Base-by-base conservation (phyloP, 768 basidiomycete genomes). In the Mycena belliarum region DNA sequence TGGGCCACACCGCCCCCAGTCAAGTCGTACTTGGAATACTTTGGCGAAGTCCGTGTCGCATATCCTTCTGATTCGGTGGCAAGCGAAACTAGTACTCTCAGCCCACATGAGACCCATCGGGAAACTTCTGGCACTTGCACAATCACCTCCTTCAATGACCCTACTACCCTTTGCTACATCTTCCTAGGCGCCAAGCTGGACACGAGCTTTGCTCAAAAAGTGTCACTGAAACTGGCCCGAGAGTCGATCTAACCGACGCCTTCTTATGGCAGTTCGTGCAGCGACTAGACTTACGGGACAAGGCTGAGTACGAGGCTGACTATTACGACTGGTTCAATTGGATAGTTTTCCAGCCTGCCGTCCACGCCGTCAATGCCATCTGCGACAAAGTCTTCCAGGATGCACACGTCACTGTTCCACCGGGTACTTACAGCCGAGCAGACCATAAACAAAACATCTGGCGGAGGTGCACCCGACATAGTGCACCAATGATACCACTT, bases 361-460 rank as follows among this genome's bases (percentile, higher is more conserved):
- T 45, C 35, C 37, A 15, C 26, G 53, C 45, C 37, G 53, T 55
- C 45, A 55, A 55, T 21, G 53, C 53, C 40, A 40, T 55, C 29
- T 40, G 47, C 38, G 47, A 55, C 40, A n/a, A 49, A 43, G 29
- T 55, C 40, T 48, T 42, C 32, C 10, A 24, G 32, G 6, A 0
- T 7, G 46, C 54, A 55, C 6, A 25, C 5, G 33, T 21, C 28
- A 10, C 46, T 33, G 24, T 55, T 28, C 54, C 38, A 16, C 28
- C 29, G 21, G 16, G 28, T 42, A 40, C 38, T 2, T 18, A 40
- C 28, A 55, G 54, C 24, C 41, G 29, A 43, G 48, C 18, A 15
- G 40, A 49, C 21, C 40, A 23, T 55, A 24, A 32, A 29, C 47
- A 35, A 33, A 1, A 49, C 25, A 2, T 12, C 2, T 3, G 54